These are phyloP conservation scores for Arabidopsis thaliana DNA, from an alignment of 345 rosid species.

Conservation along the genomic window DNA sequence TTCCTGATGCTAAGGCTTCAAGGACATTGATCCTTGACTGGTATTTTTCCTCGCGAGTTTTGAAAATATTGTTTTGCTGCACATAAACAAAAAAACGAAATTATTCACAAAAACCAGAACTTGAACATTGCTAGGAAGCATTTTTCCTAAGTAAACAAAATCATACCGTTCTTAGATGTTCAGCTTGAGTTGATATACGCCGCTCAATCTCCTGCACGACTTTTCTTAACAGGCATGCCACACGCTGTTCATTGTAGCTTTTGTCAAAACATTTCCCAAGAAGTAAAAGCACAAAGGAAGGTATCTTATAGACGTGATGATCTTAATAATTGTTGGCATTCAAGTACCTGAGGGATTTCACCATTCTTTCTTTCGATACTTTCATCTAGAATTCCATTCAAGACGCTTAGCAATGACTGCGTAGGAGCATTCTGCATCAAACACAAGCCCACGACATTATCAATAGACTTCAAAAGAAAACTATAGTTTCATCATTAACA, in stretches of 20 bases:
- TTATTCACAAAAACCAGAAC: constrained; percentile 4
- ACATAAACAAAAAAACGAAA: constrained; percentile 34
- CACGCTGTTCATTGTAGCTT: constrained; percentile 65
- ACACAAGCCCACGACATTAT: constrained; percentile 34
- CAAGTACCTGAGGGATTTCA: constrained; percentile 87
- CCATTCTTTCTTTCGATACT: constrained; percentile 77
- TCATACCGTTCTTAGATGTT: constrained; percentile 84
- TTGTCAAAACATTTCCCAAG: constrained; percentile 20
- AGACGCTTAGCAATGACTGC: constrained; percentile 84
- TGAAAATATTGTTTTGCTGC: constrained; percentile 93
- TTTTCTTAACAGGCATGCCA: constrained; percentile 77
- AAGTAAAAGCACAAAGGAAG: not conserved
- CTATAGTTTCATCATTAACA: not conserved
- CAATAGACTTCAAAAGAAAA: constrained; percentile 18
- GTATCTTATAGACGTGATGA: not conserved
- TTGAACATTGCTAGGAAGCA: not conserved
- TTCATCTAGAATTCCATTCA: constrained; percentile 90
- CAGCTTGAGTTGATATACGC: constrained; percentile 97
- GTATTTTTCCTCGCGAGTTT: constrained; percentile 87
- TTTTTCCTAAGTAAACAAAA: not conserved
- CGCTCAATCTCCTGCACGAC: constrained; percentile 96
- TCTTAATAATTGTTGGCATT: not conserved
- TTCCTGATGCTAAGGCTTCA: constrained; percentile 86
- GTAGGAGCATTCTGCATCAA: constrained; percentile 88
- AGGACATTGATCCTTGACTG: constrained; percentile 85